Evolutionary conservation across 139 green algal genomes (phyloP), one percentile per base, ranked within the genome.

Genomic region (Marvania coccoides): DNA sequence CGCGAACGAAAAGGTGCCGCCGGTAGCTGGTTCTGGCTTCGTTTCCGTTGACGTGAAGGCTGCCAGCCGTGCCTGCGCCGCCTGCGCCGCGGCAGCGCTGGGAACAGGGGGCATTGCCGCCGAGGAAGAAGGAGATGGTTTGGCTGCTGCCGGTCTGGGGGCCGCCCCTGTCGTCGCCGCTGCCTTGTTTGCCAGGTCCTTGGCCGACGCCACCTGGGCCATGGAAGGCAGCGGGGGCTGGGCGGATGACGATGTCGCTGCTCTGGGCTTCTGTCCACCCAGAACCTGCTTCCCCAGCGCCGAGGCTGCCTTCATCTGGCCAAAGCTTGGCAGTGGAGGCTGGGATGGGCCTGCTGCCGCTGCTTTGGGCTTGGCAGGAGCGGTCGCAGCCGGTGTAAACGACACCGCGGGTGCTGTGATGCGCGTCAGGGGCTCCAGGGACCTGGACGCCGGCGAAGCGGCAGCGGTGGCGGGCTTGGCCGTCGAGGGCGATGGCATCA

Each of bases 241-340:
- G 31, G 54, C 37, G 4, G 54, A 29, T 24, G 65, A 39, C 6
- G 53, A 59, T 5, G 33, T 19, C 14, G 53, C 56, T 15, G 56
- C 29, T 2, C 30, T 29, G 47, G 28, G 24, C 24, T 9, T 63
- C 10, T 14, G 39, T 54, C 5, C 14, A 8, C 19, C 24, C 58
- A 40, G 26, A 42, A 58, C 26, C 45, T 48, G 33, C 28, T 45
- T 42, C 58, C 13, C 36, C 58, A 51, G 46, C 8, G 24, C 46
- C 7, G 19, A 15, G 7, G 46, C 46, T 26, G 46, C 46, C 19
- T 19, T 55, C 14, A 55, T n/a, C 46, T 55, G 46, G 19, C 38
- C 60, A 40, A 66, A 47, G 56, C 47, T 71, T 12, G 63, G 63
- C 30, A 71, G 56, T 31, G 63, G 63, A 3, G 63, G 63, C 55